A percentile compares a stretch with the other conserved stretches of the same genome.
Evolutionary conservation across 495 filamentous ascomycete genomes (phyloP).

Genomic region (Penicillium pulvis): DNA sequence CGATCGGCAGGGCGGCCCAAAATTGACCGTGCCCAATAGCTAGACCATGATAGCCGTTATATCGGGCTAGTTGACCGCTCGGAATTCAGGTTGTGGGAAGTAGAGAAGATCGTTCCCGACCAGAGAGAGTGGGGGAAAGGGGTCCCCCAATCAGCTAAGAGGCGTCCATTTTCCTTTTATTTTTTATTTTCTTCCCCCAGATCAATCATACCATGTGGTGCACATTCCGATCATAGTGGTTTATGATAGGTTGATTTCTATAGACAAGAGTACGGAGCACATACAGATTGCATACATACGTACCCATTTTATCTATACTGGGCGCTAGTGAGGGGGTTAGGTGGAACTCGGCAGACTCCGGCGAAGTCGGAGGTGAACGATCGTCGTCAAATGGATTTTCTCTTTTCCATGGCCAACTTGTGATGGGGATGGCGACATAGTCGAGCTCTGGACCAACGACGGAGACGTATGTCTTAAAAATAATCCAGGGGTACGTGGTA

Average conservation of each 20-base stretch:
- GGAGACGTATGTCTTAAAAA: too few species aligned
- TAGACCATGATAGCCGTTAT: neutral
- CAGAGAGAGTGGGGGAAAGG: constrained; percentile 8
- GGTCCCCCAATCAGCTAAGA: neutral
- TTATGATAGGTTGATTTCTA: neutral
- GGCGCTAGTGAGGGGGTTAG: neutral
- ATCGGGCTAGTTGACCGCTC: neutral
- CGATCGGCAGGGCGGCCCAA: constrained; percentile 6
- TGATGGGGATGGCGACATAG: neutral
- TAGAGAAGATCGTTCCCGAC: constrained; percentile 15
- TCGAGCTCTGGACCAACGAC: neutral
- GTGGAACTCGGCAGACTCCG: constrained; percentile 23
- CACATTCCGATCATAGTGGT: neutral
- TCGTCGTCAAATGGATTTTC: neutral
- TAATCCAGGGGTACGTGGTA: neutral
- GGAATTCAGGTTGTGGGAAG: neutral
- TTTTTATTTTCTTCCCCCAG: neutral
- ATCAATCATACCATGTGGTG: neutral
- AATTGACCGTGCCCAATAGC: constrained; percentile 1
- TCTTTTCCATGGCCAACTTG: neutral
- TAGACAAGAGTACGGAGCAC: neutral
- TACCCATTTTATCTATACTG: too few species aligned
- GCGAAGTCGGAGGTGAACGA: neutral
- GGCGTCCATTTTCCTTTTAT: neutral
- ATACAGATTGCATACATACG: too few species aligned